phyloP scores from a whole-genome alignment of 345 rosid species.

The Salix purpurea region DNA sequence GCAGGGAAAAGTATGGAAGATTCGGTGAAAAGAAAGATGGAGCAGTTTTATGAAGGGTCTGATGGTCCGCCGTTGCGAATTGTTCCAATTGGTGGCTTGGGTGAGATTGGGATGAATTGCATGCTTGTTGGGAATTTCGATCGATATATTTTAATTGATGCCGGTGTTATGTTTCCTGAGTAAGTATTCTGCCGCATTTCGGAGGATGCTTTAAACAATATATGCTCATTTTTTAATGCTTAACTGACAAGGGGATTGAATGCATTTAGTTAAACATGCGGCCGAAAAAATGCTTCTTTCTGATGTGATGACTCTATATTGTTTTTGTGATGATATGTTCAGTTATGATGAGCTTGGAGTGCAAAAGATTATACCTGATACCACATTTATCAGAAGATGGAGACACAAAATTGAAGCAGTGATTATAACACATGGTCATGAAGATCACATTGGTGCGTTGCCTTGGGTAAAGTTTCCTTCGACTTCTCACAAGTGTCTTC shows the following conservation, averaged over 20 bases:
- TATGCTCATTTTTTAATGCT: constrained; percentile 6
- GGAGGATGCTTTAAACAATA: background rate
- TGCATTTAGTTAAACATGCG: background rate
- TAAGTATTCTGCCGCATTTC: constrained; percentile 34
- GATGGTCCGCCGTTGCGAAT: constrained; percentile 92
- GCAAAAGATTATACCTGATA: constrained; percentile 91
- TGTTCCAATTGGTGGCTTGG: constrained; percentile 95
- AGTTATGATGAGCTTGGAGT: constrained; percentile 94
- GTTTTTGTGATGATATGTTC: constrained; percentile 21
- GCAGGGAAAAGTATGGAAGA: constrained; percentile 92
- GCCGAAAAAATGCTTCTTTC: background rate
- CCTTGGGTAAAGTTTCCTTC: constrained; percentile 92
- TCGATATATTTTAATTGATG: constrained; percentile 88
- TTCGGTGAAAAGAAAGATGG: constrained; percentile 92
- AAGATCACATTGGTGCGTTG: constrained; percentile 99
- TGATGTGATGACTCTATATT: constrained; percentile 11
- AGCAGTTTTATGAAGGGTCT: constrained; percentile 88
- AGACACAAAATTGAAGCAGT: constrained; percentile 95
- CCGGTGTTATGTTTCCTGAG: constrained; percentile 99
- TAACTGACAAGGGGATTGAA: background rate
- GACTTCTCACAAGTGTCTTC: constrained; percentile 19
- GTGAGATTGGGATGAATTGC: constrained; percentile 99
- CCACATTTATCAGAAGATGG: constrained; percentile 93
- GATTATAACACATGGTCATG: constrained; percentile 96
- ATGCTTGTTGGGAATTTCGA: constrained; percentile 97